Evolutionary conservation across 2,329 filamentous ascomycete species (phyloP).

Genomic region (Zymoseptoria tritici): DNA sequence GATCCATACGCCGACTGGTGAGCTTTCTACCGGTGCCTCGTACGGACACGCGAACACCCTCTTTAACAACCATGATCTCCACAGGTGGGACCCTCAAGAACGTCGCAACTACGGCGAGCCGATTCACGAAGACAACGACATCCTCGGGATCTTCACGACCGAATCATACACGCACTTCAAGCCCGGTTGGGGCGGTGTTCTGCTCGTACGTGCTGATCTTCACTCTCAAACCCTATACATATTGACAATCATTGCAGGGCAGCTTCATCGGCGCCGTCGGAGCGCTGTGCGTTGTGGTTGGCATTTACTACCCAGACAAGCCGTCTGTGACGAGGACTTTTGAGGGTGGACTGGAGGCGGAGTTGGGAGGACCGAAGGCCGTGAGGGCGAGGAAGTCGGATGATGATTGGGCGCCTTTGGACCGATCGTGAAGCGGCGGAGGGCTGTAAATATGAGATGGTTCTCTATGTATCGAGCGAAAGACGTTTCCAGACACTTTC

Average conservation of each 20-base stretch:
- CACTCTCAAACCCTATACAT: not conserved
- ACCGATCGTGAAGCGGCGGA: constrained; percentile 6
- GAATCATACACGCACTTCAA: constrained; percentile 82
- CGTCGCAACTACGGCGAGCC: constrained; percentile 94
- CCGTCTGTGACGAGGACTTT: constrained; percentile 40
- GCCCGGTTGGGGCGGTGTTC: constrained; percentile 62
- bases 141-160: constrained; percentile 80
- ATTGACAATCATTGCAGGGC: constrained; percentile 20
- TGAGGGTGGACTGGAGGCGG: constrained; percentile 40
- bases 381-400: constrained; percentile 23
- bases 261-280: constrained; percentile 37
- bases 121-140: constrained; percentile 92
- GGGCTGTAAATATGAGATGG: constrained; percentile 12
- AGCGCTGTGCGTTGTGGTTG: constrained; percentile 34
- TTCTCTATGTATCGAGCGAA: constrained; percentile 1
- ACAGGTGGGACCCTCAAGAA: constrained; percentile 83
- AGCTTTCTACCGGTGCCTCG: not conserved
- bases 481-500: not conserved
- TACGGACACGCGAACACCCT: too few relatives aligned
- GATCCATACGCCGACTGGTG: constrained; percentile 83
- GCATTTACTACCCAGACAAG: constrained; percentile 39
- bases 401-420: constrained; percentile 15
- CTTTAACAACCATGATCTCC: not conserved
- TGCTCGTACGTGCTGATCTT: constrained; percentile 24
- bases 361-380: constrained; percentile 41